These are phyloP conservation scores for Allomyces arbusculus DNA, from an alignment of 192 early-diverging fungal species.

Conservation along the genomic window DNA sequence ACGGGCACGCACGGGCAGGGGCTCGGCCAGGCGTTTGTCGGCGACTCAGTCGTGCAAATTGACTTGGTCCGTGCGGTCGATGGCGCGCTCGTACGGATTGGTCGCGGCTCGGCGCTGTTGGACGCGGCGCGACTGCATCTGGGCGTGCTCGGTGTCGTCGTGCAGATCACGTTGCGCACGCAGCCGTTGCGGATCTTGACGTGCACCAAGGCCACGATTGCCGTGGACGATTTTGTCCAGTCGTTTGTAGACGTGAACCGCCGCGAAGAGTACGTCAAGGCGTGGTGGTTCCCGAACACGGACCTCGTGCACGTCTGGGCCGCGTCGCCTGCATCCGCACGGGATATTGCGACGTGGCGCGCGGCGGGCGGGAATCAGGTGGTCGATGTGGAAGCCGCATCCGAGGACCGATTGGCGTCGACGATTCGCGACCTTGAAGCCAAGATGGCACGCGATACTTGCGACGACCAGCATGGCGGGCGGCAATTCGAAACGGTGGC, in stretches of 20 bases:
- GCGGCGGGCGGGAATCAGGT: background rate
- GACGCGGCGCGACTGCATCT: constrained; percentile 9
- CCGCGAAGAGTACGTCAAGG: constrained; percentile 9
- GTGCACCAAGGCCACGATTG: constrained; percentile 9
- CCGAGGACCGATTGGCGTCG: background rate
- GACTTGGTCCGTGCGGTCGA: constrained; percentile 7
- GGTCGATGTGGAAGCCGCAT: background rate
- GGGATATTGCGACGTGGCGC: constrained; percentile 4
- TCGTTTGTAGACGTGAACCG: constrained; percentile 3
- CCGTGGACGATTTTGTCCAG: constrained; percentile 6
- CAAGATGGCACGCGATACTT: background rate
- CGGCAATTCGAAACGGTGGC: constrained; percentile 10
- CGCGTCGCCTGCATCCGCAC: constrained; percentile 3
- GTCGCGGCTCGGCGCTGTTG: constrained; percentile 5
- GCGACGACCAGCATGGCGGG: background rate
- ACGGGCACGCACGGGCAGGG: constrained; percentile 23
- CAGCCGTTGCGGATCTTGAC: constrained; percentile 5
- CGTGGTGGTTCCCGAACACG: constrained; percentile 24
- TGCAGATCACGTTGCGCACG: constrained; percentile 6
- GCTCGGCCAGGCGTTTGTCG: constrained; percentile 7
- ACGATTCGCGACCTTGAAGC: background rate
- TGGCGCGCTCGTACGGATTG: constrained; percentile 4
- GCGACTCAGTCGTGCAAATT: constrained; percentile 8
- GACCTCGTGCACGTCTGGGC: constrained; percentile 14
- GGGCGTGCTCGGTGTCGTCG: constrained; percentile 13